Evolutionary conservation across 2,329 filamentous ascomycete species (phyloP).

Genomic region (Ophiostoma australiae): DNA sequence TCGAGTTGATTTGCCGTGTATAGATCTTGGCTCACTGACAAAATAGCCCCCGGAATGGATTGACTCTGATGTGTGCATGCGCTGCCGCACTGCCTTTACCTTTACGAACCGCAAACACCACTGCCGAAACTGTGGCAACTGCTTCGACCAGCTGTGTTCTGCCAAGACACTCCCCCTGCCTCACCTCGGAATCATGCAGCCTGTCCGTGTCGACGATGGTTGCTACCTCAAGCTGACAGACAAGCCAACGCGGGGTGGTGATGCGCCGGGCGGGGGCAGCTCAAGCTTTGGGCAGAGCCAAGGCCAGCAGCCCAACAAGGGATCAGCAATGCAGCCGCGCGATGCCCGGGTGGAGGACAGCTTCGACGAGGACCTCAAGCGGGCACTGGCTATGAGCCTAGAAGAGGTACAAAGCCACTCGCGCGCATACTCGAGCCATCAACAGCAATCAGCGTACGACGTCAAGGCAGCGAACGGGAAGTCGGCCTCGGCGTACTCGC

Average conservation of each 20-base stretch:
- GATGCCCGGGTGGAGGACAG: conserved; percentile 81
- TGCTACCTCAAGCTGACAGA: conserved; percentile 87
- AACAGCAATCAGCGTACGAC: conserved; percentile 29
- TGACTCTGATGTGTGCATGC: conserved; percentile 98
- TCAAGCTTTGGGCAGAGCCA: conserved; percentile 21
- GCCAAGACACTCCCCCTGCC: conserved; percentile 82
- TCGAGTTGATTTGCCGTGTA: neutral
- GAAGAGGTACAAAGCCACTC: conserved; percentile 80
- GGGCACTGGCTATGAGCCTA: conserved; percentile 90
- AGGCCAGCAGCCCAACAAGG: conserved; percentile 36
- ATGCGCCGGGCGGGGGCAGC: conserved; percentile 35
- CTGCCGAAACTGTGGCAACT: conserved; percentile 95
- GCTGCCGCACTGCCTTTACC: conserved; percentile 89
- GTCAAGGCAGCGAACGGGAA: conserved; percentile 29
- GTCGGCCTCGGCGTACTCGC: conserved; percentile 27
- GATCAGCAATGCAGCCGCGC: conserved; percentile 76
- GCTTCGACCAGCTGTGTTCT: conserved; percentile 94
- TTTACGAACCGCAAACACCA: conserved; percentile 99
- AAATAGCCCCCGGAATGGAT: conserved; percentile 87
- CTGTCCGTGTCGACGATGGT: conserved; percentile 92
- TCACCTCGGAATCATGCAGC: conserved; percentile 84
- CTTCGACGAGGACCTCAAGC: conserved; percentile 92
- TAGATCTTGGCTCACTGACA: neutral
- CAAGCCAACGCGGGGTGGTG: conserved; percentile 51
- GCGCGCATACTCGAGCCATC: conserved; percentile 50